Evolutionary conservation across 352 stramenopile genomes (phyloP), one percentile per base, ranked within the genome.

Genomic region (Plasmopara muralis): DNA sequence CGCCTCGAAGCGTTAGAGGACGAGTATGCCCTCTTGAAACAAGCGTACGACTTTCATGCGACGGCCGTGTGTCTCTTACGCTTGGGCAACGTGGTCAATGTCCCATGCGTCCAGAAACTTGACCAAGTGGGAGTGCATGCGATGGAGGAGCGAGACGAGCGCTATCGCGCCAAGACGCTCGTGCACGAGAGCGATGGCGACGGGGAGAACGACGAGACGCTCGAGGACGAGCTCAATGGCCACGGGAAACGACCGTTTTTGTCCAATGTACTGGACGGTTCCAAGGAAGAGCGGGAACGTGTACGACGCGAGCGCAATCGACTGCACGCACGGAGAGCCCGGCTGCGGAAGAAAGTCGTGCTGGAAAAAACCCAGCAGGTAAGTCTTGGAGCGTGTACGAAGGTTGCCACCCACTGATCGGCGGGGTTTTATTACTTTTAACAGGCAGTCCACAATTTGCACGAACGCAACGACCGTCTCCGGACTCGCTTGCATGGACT

Each of bases 301-400:
- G 60, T 88, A 51, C 74, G 79, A 33, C 76, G 79, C 25, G 79
- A 89, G 47, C 77, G 79, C 16, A 89, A 89, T 65, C 70, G 79
- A 5, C 62, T 89, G 43, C 79, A 89, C 58, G 79, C 79, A 18
- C 74, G 79, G 45, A 72, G 79, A 44, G 79, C 79, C 37, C 79
- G 76, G 30, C 70, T 87, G 18, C 79, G 79, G 54, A 89, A 87
- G 70, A 89, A 89, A 64, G 64, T 87, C 58, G 74, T 89, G 47
- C 72, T 89, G 13, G 79, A 87, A 61, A 83, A 77, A 47, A 87
- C 72, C 50, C 78, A 85, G 44, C 69, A 89, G 72, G 75, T 87
- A 56, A 38, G 29, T 43, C 2, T 46, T 33, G 29, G 4, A 2
- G 14, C 41, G 13, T 38, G 7, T n/a, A 37, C 20, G 20, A 25